A percentile compares a stretch with the other conserved stretches of the same genome.
Evolutionary conservation across 345 rosid genomes (phyloP).

Genomic region (Hypericum perforatum): DNA sequence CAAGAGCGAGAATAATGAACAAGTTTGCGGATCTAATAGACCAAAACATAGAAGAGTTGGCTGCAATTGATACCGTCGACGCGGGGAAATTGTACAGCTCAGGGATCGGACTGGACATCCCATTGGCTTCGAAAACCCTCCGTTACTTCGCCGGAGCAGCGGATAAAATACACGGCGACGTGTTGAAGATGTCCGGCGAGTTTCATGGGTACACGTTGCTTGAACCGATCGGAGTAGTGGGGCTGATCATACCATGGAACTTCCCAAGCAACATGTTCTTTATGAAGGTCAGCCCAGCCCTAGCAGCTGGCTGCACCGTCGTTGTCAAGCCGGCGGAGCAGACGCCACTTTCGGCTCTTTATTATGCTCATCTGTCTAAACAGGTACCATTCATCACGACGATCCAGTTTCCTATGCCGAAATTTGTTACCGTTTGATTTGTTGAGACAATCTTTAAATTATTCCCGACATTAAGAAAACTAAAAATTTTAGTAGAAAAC

Average conservation of each 20-base stretch:
- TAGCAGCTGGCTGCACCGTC: conserved; percentile 89
- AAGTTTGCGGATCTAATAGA: conserved; percentile 63
- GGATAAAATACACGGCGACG: conserved; percentile 78
- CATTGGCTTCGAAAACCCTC: conserved; percentile 20
- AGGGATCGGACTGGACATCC: conserved; percentile 47
- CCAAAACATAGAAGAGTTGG: conserved; percentile 48
- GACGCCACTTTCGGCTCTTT: conserved; percentile 80
- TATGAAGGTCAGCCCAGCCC: conserved; percentile 53
- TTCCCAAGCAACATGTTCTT: conserved; percentile 57
- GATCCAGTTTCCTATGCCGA: background rate
- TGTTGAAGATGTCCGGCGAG: conserved; percentile 43
- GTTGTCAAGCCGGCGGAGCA: conserved; percentile 87
- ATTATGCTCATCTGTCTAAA: conserved; percentile 51
- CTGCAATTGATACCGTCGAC: conserved; percentile 53
- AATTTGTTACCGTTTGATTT: too few species aligned
- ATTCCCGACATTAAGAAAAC: too few species aligned
- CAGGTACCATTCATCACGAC: conserved; percentile 15
- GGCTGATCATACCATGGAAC: conserved; percentile 86
- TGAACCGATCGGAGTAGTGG: conserved; percentile 81
- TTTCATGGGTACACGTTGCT: conserved; percentile 63
- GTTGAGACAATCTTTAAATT: background rate
- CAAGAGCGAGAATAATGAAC: conserved; percentile 47
- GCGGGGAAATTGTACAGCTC: conserved; percentile 46
- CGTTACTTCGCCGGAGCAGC: conserved; percentile 87
- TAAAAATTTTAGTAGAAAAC: too few species aligned